Percentiles rank a stretch among this genome's conserved stretches.
phyloP scores from a whole-genome alignment of 768 basidiomycete genomes.

The Trametes gibbosa region DNA sequence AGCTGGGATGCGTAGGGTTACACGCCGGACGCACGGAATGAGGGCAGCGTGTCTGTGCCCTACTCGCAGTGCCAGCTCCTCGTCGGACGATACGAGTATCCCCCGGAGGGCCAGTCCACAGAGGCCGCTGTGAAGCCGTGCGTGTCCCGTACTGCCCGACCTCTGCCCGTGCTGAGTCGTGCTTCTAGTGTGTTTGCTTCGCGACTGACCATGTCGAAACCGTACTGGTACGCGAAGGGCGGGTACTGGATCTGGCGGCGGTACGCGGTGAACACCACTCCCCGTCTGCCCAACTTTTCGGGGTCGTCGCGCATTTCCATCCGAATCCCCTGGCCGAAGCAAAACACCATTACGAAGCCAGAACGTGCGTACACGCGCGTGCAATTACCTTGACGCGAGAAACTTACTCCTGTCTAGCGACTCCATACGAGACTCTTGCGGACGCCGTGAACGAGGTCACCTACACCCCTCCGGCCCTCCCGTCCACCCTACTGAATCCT shows the following conservation, averaged over 20 bases:
- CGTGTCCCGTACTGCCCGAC: constrained; percentile 4
- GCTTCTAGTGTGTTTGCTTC: constrained; percentile 68
- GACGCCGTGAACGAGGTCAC: constrained; percentile 67
- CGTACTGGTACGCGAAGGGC: constrained; percentile 54
- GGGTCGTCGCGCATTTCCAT: constrained; percentile 35
- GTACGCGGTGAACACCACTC: constrained; percentile 62
- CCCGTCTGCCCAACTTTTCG: constrained; percentile 46
- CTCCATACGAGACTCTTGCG: constrained; percentile 60
- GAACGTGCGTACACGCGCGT: constrained; percentile 36
- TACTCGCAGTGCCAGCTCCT: constrained; percentile 82
- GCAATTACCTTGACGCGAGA: background rate
- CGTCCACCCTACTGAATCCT: constrained; percentile 24
- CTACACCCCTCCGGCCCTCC: constrained; percentile 60
- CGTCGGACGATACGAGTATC: constrained; percentile 63
- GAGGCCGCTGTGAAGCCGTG: constrained; percentile 30
- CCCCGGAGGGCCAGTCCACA: constrained; percentile 33
- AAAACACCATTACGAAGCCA: constrained; percentile 35
- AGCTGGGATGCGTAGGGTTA: background rate
- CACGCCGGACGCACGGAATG: constrained; percentile 19
- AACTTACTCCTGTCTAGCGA: constrained; percentile 37
- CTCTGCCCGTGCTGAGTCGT: background rate
- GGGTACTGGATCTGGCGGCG: constrained; percentile 72
- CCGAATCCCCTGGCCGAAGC: constrained; percentile 70
- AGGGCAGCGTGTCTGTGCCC: constrained; percentile 46
- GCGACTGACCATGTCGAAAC: constrained; percentile 59